Percentiles rank a stretch among this genome's conserved stretches.
Conservation (phyloP, 2,329 filamentous ascomycete species). For the Clarireedia hainanense region DNA sequence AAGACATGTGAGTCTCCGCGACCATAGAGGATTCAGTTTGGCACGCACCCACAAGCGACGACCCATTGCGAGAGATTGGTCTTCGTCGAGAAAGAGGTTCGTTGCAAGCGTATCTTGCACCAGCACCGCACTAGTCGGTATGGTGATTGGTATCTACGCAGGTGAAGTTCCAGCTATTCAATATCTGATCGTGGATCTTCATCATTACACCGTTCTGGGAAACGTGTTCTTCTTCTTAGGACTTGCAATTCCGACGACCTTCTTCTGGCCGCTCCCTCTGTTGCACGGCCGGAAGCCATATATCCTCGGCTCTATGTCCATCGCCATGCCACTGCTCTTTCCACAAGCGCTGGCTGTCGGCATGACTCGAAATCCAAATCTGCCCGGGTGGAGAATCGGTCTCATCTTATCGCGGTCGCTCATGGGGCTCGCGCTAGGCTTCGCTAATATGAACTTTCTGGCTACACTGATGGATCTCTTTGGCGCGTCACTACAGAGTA, state of each 20-base stretch:
- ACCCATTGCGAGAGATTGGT: conserved; percentile 68
- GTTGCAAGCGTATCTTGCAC: conserved; percentile 62
- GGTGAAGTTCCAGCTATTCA: conserved; percentile 74
- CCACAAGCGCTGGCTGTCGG: conserved; percentile 64
- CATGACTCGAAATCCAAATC: conserved; percentile 46
- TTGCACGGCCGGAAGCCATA: conserved; percentile 74
- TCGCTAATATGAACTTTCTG: conserved; percentile 71
- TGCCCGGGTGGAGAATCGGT: conserved; percentile 47
- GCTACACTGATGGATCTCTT: conserved; percentile 67
- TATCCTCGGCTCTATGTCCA: conserved; percentile 57
- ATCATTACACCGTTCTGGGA: conserved; percentile 61
- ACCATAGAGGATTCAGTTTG: conserved; percentile 41
- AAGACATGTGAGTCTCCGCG: conserved; percentile 47
- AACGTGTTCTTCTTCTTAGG: conserved; percentile 68
- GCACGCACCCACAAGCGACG: conserved; percentile 49
- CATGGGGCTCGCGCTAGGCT: conserved; percentile 63
- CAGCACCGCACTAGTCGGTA: conserved; percentile 63
- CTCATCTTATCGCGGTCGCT: conserved; percentile 56
- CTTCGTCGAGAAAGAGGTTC: conserved; percentile 56
- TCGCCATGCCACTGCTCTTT: conserved; percentile 67
- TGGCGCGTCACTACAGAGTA: conserved; percentile 66
- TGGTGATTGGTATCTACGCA: conserved; percentile 68
- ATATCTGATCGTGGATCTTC: conserved; percentile 63
- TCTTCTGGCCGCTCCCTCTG: conserved; percentile 67
- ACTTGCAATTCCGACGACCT: conserved; percentile 59